Conservation (phyloP, 257 asterid genomes). For the Solanum tacnaense region DNA sequence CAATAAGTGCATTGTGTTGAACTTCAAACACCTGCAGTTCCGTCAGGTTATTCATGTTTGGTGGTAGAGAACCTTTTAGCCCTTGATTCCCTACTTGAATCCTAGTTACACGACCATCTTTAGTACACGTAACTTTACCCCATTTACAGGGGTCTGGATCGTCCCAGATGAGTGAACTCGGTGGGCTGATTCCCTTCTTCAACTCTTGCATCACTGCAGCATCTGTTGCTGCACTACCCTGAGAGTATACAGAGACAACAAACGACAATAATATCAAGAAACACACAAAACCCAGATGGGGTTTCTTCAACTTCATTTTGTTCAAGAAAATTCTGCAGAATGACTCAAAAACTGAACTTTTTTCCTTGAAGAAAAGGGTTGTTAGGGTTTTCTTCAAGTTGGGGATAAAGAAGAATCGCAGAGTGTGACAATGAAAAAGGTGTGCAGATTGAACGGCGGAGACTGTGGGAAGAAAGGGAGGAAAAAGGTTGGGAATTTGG, state of each 20-base stretch:
- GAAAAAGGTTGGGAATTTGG: background rate
- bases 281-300: conserved; percentile 1
- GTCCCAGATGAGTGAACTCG: conserved; percentile 21
- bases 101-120: conserved; percentile 17
- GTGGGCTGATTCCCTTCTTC: conserved; percentile 13
- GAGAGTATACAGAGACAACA: background rate
- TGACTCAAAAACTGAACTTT: background rate
- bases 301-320: conserved; percentile 6
- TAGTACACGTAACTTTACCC: conserved; percentile 4
- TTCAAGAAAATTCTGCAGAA: background rate
- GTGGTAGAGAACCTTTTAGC: conserved; percentile 55
- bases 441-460: conserved; percentile 24
- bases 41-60: conserved; percentile 32
- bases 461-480: conserved; percentile 6
- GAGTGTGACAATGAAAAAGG: too few relatives aligned
- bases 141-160: conserved; percentile 17
- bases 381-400: background rate
- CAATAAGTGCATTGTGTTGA: conserved; percentile 36
- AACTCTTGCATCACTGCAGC: conserved; percentile 23
- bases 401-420: background rate
- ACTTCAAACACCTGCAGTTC: conserved; percentile 45
- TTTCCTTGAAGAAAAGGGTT: background rate
- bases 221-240: conserved; percentile 10
- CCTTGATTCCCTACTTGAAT: conserved; percentile 56
- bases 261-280: background rate